Base-by-base conservation (phyloP, 2,329 filamentous ascomycete species). In the Arthrinium phaeospermum region DNA sequence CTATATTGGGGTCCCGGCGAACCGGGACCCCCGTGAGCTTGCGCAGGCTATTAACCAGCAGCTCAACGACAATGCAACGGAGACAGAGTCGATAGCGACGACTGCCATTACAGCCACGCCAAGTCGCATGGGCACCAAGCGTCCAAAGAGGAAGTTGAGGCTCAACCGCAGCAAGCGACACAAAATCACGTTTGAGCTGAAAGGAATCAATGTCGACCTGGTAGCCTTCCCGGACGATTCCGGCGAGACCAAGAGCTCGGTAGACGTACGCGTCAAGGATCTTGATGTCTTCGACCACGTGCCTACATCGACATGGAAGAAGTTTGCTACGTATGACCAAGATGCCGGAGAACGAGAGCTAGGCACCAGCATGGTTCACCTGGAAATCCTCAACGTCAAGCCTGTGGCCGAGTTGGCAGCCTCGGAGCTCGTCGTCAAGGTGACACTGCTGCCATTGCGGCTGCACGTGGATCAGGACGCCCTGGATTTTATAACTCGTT, bases 391-490 rank as follows among this genome's bases (percentile, higher is more conserved):
- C 72, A 98, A 93, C 71, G 94, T 98, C 53, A 94, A 93, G 81
- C 96, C 96, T 4, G 88, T 98, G 4, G 90, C 92, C 3, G 92
- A 95, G 57, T 87, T 98, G 27, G 92, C 94, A 22, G 96, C 96
- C 0, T 94, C 95, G 0, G 96, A 99, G 80, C 91, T 98, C 74
- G 93, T 98, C 8, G 84, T 98, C 22, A 93, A 92, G 77, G 92
- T 90, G 19, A 93, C 91, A 0, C 82, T 99, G 24, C 87, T 98
- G 44, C 96, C 96, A 1, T 85, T 99, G 41, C 91, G 96, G 61
- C 87, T 99, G 1, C 96, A 99, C 80, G 95, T 99, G 46, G 96
- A 99, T 78, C 96, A 99, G 82, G 96, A 99, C 82, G 96, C 96
- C 0, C 88, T 99, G 4, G 96, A 99, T 80, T 99, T 99, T 80